phyloP scores from a whole-genome alignment of 805 yeast species.

The Wickerhamiella sorbophila region DNA sequence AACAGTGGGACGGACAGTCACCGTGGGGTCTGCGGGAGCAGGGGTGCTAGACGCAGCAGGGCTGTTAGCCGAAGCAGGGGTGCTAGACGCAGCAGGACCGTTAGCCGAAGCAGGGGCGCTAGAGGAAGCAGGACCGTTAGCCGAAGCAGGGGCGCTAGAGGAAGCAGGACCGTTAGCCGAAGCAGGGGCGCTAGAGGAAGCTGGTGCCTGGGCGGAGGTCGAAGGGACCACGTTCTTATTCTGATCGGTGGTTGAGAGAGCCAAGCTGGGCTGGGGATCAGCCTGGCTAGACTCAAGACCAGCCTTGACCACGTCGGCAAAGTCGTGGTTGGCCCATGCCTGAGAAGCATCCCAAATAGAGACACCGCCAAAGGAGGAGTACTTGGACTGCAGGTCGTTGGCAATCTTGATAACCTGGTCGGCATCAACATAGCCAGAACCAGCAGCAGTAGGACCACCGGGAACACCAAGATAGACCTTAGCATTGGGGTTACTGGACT shows the following conservation, averaged over 20 bases:
- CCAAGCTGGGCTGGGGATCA: background rate
- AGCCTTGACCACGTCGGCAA: constrained; percentile 34
- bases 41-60: background rate
- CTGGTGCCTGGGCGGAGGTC: background rate
- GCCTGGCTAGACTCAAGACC: constrained; percentile 11
- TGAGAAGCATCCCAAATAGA: constrained; percentile 79
- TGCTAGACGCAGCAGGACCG: background rate
- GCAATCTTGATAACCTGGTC: constrained; percentile 18
- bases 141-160: no score
- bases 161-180: no score
- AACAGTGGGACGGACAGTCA: constrained; percentile 1
- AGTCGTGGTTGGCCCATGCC: constrained; percentile 36
- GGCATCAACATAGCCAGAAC: constrained; percentile 40
- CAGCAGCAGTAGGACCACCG: constrained; percentile 38
- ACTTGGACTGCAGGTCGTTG: constrained; percentile 14
- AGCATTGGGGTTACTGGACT: constrained; percentile 37
- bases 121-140: no score
- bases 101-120: constrained; percentile 1
- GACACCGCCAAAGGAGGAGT: constrained; percentile 45
- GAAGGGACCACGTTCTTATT: background rate
- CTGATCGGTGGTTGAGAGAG: constrained; percentile 1
- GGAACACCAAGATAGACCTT: constrained; percentile 52
- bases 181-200: no score
- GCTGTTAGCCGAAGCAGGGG: background rate
- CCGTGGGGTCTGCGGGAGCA: background rate